These are phyloP conservation scores for Cadophora malorum DNA, from an alignment of 2,329 filamentous ascomycete species.

Conservation along the genomic window DNA sequence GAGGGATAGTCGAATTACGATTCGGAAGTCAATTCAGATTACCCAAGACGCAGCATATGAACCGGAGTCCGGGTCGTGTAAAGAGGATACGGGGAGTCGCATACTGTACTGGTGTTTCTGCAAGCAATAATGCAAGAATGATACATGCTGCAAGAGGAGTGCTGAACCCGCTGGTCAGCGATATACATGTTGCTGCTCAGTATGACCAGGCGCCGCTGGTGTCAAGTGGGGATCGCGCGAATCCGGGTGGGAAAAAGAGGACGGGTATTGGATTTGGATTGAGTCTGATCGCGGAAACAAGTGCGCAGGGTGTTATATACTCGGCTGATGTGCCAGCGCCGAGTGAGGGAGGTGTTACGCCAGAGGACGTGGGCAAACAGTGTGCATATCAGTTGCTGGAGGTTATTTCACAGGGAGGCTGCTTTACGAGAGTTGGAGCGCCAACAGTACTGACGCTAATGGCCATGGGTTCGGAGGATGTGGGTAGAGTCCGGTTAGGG, in stretches of 20 bases:
- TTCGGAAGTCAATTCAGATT: slow-evolving; percentile 93
- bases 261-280: slow-evolving; percentile 92
- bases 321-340: slow-evolving; percentile 83
- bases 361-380: slow-evolving; percentile 87
- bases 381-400: slow-evolving; percentile 92
- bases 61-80: slow-evolving; percentile 81
- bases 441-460: slow-evolving; percentile 84
- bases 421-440: slow-evolving; percentile 74
- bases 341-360: slow-evolving; percentile 78
- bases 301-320: slow-evolving; percentile 78
- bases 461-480: slow-evolving; percentile 98
- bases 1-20: slow-evolving; percentile 89
- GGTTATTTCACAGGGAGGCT: slow-evolving; percentile 81
- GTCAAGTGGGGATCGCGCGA: slow-evolving; percentile 58
- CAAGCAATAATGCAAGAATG: slow-evolving; percentile 93
- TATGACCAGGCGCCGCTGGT: slow-evolving; percentile 72
- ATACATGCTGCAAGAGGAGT: slow-evolving; percentile 89
- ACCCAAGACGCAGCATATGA: slow-evolving; percentile 90
- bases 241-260: slow-evolving; percentile 64
- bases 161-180: slow-evolving; percentile 82
- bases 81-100: slow-evolving; percentile 91
- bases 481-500: slow-evolving; percentile 83
- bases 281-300: slow-evolving; percentile 91
- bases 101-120: slow-evolving; percentile 90
- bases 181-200: slow-evolving; percentile 87